Conservation (phyloP, 257 asterid species). For the Primulina eburnea region DNA sequence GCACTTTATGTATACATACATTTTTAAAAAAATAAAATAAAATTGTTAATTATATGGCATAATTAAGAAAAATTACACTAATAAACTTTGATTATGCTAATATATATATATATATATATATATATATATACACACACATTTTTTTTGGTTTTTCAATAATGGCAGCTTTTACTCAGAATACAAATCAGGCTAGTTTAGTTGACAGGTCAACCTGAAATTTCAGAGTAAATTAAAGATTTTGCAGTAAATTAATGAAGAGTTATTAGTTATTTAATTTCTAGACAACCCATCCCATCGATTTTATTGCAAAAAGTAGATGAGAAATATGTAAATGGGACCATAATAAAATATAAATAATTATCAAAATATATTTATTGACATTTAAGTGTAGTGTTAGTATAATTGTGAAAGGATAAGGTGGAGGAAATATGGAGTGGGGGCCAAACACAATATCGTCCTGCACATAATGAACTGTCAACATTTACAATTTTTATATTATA, state of each 20-base stretch:
- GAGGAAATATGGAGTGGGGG: constrained; percentile 34
- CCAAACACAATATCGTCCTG: constrained; percentile 28
- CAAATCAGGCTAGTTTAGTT: too few relatives aligned
- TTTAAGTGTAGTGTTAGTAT: too few relatives aligned
- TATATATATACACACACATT: too few relatives aligned
- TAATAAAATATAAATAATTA: too few relatives aligned
- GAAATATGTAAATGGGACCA: too few relatives aligned
- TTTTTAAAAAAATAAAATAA: too few relatives aligned
- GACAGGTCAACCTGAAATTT: neutral
- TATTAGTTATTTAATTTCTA: neutral
- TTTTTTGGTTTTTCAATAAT: too few relatives aligned
- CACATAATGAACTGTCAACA: constrained; percentile 30
- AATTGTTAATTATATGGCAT: too few relatives aligned
- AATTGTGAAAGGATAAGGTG: constrained; percentile 25
- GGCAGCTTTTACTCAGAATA: neutral
- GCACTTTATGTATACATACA: too few relatives aligned
- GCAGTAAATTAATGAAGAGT: neutral
- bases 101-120: too few relatives aligned
- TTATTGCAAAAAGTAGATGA: neutral
- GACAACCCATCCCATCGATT: neutral
- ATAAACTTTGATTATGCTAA: neutral
- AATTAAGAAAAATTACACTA: too few relatives aligned
- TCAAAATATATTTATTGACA: too few relatives aligned
- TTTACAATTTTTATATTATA: constrained; percentile 16
- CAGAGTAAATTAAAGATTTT: neutral